Evolutionary conservation across 148 eudicot species (phyloP), one percentile per base, ranked within the genome.

Genomic region (Rhododendron ovatum): DNA sequence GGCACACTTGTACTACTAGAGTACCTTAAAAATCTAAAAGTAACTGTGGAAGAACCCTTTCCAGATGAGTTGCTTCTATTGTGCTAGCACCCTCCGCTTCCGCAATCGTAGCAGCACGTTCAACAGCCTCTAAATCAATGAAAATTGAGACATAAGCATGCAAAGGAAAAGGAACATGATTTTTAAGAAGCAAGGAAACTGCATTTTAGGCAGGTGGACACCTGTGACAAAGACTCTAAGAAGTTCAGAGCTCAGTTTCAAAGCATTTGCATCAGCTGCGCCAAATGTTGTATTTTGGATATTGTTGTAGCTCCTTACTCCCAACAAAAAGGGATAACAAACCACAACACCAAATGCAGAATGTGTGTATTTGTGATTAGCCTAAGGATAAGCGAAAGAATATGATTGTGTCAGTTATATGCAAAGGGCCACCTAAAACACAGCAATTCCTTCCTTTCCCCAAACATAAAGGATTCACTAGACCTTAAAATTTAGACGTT

Each of bases 191-290:
- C 41, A 59, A 28, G 74, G 37, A 48, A 67, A 65, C 33, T 71
- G 35, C 45, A 67, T 43, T 83, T 43, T 14, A 83, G 77, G 33
- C 77, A 82, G 17, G 43, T 26, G 30, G 51, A 50, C 77, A 95
- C 99, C 99, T 94, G 94, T 85, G 76, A 95, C 91, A 87, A 95
- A 96, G 80, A 93, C 81, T 53, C 94, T 93, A 81, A 95, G 95
- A 80, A 96, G 95, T 89, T 96, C 99, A 88, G 93, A 93, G 89
- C 98, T 96, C 92, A 96, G 84, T 92, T 95, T 95, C 88, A 96
- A 89, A 51, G 96, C 98, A 92, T 94, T 95, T 86, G 95, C 89
- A 92, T 96, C 95, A 73, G 98, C 98, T 96, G 95, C 88, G 85
- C 30, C 83, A 35, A 43, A 48, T 45, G 12, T 12, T 51, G 47